Base-by-base conservation (phyloP, 2,329 filamentous ascomycete genomes). In the Leptosphaerulina australis region DNA sequence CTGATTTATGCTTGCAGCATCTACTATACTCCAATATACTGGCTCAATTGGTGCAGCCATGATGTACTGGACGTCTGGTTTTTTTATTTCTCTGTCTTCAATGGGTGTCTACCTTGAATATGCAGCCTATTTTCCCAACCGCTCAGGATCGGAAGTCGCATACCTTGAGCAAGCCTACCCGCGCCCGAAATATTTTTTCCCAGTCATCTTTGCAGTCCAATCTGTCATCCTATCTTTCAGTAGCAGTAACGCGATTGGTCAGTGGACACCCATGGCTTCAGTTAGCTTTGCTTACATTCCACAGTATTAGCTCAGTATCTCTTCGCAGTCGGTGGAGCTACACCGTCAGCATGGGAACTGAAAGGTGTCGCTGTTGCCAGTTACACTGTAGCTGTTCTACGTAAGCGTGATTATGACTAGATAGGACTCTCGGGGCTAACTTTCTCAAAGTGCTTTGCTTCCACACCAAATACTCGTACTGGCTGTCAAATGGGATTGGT, bases 91-190 rank as follows among this genome's bases (percentile, higher is more conserved):
- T 0, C 65, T 77, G 0, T 77, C 81, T 2, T 80, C 79, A 1
- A 76, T 87, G 3, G 73, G 77, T 0, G 79, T 86, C 0, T 88
- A 88, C 48, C 79, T 88, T 7, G 86, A 88, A 60, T 81, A 82
- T 11, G 80, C 84, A 0, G 77, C 82, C 1, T 88, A 84, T 54
- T 88, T 88, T 50, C 85, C 85, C 0, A 87, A 81, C 61, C 81
- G 86, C 6, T 86, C 82, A 2, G 86, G 85, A 0, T 80, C 81
- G 0, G 84, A 88, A 59, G 85, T 86, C 0, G 85, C 86, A 0
- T 88, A 87, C 57, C 77, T 88, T 0, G 86, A 88, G 58, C 86
- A 88, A 61, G 82, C 84, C 0, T 89, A 81, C 55, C 85, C 85
- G 1, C 77, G 83, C 1, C 86, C 86, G 0, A 80, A 77, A 45